Conservation (phyloP, 176 grass and related monocot species). For the Raddia distichophylla region DNA sequence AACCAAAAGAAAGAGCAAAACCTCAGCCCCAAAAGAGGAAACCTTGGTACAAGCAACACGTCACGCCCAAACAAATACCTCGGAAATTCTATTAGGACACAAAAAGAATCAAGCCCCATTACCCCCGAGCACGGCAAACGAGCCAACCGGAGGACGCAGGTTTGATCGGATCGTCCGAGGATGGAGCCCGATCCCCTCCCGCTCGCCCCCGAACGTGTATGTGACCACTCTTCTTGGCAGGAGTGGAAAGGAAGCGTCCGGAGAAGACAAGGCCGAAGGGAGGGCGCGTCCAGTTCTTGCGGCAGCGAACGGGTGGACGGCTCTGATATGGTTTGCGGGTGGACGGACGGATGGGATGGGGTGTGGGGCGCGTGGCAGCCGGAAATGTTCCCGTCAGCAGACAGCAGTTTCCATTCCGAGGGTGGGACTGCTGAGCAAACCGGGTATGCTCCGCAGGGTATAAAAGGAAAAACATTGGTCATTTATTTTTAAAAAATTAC, state of each 20-base stretch:
- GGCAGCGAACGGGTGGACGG: background rate
- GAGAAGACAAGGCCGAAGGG: background rate
- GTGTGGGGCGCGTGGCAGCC: background rate
- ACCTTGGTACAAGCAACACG: background rate
- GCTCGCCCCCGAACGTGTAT: background rate
- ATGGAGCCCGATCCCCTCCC: background rate
- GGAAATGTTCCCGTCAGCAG: slow-evolving; percentile 1
- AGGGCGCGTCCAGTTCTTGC: slow-evolving; percentile 1
- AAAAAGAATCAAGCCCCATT: background rate
- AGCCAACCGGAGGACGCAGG: background rate
- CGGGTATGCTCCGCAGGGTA: too few relatives aligned
- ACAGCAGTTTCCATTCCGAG: background rate
- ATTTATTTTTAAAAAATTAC: too few relatives aligned
- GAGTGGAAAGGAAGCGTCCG: background rate
- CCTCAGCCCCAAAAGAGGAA: background rate
- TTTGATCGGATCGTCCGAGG: background rate
- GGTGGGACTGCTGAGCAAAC: too few relatives aligned
- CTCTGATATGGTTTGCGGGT: background rate
- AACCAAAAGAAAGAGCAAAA: background rate
- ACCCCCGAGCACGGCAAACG: background rate
- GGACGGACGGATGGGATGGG: background rate
- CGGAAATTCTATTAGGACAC: background rate
- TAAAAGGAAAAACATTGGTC: too few relatives aligned
- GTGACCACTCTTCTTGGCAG: background rate
- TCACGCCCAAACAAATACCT: background rate